phyloP scores from a whole-genome alignment of 306 rosid species.

The Glycine tomentella region DNA sequence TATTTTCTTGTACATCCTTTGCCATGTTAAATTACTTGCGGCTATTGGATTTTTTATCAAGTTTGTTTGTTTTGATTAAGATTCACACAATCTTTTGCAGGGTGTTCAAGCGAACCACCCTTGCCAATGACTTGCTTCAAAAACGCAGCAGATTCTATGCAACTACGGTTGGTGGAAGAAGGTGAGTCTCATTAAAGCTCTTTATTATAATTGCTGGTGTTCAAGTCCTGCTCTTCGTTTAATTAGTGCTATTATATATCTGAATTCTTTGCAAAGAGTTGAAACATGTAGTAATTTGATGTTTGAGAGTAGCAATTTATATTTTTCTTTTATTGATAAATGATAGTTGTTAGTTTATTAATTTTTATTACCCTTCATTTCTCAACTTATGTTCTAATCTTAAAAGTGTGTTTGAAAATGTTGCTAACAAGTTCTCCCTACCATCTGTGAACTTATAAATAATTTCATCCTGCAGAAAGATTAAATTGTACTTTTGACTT shows the following conservation, averaged over 20 bases:
- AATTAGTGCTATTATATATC: background rate
- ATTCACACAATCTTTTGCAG: constrained; percentile 39
- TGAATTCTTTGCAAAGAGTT: background rate
- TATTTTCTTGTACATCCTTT: background rate
- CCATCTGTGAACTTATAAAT: background rate
- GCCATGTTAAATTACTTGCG: constrained; percentile 18
- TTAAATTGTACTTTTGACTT: background rate
- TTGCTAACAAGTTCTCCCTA: background rate
- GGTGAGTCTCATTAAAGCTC: constrained; percentile 59
- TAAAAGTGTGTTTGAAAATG: no score
- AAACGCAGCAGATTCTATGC: constrained; percentile 54
- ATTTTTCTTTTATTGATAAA: no score
- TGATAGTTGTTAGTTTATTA: no score
- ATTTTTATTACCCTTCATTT: no score
- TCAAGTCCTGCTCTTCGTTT: background rate
- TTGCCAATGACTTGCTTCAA: constrained; percentile 46
- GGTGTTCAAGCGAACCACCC: constrained; percentile 52
- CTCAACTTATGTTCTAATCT: no score
- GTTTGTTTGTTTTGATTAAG: background rate
- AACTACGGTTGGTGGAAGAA: constrained; percentile 54
- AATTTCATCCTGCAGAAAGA: background rate
- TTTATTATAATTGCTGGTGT: background rate
- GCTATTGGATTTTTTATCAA: background rate
- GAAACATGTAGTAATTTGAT: background rate
- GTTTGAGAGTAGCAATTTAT: no score